phyloP scores from a whole-genome alignment of 371 early-diverging fungal species.

The Rhizopus arrhizus region DNA sequence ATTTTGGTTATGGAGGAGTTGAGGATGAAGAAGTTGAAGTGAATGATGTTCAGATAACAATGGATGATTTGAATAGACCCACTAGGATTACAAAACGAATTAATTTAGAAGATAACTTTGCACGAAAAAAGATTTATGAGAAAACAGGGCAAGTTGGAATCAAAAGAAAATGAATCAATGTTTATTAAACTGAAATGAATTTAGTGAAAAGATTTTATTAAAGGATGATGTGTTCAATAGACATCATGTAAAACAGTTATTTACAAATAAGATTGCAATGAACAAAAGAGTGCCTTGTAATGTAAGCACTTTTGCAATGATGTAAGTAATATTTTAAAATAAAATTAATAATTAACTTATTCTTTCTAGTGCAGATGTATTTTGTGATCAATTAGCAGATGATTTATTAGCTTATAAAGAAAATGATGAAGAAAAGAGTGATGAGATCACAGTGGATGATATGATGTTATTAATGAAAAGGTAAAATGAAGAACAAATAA shows the following conservation, averaged over 20 bases:
- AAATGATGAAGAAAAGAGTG: background rate
- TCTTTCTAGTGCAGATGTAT: constrained; percentile 8
- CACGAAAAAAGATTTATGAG: background rate
- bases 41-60: background rate
- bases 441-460: constrained; percentile 18
- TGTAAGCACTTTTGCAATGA: constrained; percentile 1
- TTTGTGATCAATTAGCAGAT: constrained; percentile 16
- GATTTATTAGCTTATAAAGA: constrained; percentile 18
- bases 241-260: constrained; percentile 1
- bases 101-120: background rate
- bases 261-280: constrained; percentile 7
- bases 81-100: background rate
- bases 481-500: constrained; percentile 8
- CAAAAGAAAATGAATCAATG: background rate
- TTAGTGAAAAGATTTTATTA: background rate
- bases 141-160: background rate
- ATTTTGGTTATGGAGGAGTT: constrained; percentile 4
- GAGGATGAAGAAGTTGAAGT: constrained; percentile 3
- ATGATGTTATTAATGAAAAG: constrained; percentile 28
- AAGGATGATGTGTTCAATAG: background rate
- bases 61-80: background rate
- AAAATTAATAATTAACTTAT: background rate
- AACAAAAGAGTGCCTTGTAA: background rate
- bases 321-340: background rate
- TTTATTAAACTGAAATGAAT: background rate